Conservation (phyloP, 805 yeast genomes). For the Komagataella populi region DNA sequence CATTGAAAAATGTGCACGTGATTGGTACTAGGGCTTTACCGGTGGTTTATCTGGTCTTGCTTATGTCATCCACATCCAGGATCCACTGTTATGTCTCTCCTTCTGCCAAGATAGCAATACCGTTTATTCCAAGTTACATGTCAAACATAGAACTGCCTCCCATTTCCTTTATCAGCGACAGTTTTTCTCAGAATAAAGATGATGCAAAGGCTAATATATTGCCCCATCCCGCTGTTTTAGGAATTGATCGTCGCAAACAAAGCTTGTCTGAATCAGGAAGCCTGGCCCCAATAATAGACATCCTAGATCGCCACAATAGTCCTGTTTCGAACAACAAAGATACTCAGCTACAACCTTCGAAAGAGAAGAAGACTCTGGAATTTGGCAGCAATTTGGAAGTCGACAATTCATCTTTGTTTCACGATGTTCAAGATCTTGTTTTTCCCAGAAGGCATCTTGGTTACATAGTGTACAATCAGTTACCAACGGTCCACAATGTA, state of each 20-base stretch:
- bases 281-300: neutral
- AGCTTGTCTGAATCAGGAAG: neutral
- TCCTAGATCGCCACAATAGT: neutral
- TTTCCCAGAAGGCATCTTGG: conserved; percentile 34
- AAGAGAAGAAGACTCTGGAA: conserved; percentile 1
- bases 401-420: conserved; percentile 22
- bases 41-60: neutral
- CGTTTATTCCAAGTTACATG: neutral
- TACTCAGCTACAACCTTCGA: neutral
- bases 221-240: neutral
- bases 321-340: neutral
- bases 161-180: neutral
- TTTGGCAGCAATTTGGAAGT: conserved; percentile 27
- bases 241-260: neutral
- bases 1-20: neutral
- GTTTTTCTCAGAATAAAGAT: neutral
- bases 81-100: neutral
- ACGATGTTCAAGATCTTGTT: neutral
- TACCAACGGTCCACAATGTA: conserved; percentile 31
- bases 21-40: neutral
- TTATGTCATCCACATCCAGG: neutral
- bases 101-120: neutral
- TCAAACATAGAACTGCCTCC: neutral
- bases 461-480: conserved; percentile 40
- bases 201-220: neutral